Conservation (phyloP, 2,329 filamentous ascomycete species). For the Claviceps capensis region DNA sequence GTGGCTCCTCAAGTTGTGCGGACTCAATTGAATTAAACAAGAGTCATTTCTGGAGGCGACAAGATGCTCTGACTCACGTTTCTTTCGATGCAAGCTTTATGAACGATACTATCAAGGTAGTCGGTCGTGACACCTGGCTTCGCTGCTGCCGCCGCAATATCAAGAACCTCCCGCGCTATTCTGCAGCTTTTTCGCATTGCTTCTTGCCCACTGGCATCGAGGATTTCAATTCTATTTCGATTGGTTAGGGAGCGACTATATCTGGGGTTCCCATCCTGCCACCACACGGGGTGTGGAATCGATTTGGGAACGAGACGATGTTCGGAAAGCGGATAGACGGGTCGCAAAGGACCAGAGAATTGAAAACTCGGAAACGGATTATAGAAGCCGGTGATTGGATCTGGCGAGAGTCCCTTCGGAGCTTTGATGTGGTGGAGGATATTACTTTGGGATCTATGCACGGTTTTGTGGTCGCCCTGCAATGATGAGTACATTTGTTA, state of each 20-base stretch:
- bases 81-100: constrained; percentile 87
- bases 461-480: constrained; percentile 64
- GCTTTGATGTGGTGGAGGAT: constrained; percentile 60
- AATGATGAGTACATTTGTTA: neutral
- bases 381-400: constrained; percentile 77
- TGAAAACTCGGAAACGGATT: constrained; percentile 85
- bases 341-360: constrained; percentile 69
- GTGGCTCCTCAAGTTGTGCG: neutral
- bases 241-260: constrained; percentile 46
- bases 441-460: constrained; percentile 59
- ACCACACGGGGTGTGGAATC: constrained; percentile 80
- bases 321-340: constrained; percentile 73
- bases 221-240: constrained; percentile 68
- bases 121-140: constrained; percentile 93
- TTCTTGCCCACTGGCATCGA: constrained; percentile 68
- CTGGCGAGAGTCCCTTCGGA: constrained; percentile 76
- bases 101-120: constrained; percentile 85
- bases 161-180: constrained; percentile 78
- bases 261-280: constrained; percentile 62
- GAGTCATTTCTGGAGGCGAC: neutral
- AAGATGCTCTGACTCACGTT: constrained; percentile 45
- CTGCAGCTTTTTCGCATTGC: constrained; percentile 88
- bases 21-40: neutral
- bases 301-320: constrained; percentile 60
- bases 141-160: constrained; percentile 72